Evolutionary conservation across 805 yeast genomes (phyloP), one percentile per base, ranked within the genome.

Genomic region (Barnettozyma sucrosica): DNA sequence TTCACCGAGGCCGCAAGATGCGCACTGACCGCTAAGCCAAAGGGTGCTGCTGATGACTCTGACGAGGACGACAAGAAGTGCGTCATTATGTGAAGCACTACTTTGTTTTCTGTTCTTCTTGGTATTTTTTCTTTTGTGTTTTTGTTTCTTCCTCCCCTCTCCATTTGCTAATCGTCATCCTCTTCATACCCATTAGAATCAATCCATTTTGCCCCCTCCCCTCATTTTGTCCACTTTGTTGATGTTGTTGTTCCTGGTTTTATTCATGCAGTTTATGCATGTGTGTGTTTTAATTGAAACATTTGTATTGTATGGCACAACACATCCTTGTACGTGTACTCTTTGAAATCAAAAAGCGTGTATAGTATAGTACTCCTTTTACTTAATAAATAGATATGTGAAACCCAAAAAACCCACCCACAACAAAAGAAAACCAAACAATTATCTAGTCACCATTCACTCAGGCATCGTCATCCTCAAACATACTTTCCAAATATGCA

Each of bases 1-100:
- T 93, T 93, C 65, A 89, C 97, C 0, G 99, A 93, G 69, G 99
- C 98, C 39, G 97, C 98, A 7, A 82, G 99, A 65, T 90, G 96
- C 61, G 98, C 97, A 2, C 74, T 92, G 56, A 83, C 86, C 52
- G 96, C 96, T 13, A 87, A 80, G 62, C 86, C 95, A 44, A 87
- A 82, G 68, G 92, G 90, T 46, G 80, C 79, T 44, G 69, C 70
- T 52, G 76, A 74, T 47, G 75, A 72, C 46, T 61, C 62, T 9
- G 65, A 61, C n/a, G 65, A 63, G 7, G 50, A 54, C 21, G 59
- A 63, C 13, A 60, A 64, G 40, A 51, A 65, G 42, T 73, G 77
- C 64, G 59, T 62, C 28, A 64, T 72, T 54, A 70, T 72, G 76
- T 72, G 58, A 67, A 6, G 7, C 20, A 11, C 20, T 28, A 23